A percentile compares a stretch with the other conserved stretches of the same genome.
These are phyloP conservation scores for Quambalaria eucalypti DNA, from an alignment of 1,284 basidiomycete genomes.

Conservation along the genomic window DNA sequence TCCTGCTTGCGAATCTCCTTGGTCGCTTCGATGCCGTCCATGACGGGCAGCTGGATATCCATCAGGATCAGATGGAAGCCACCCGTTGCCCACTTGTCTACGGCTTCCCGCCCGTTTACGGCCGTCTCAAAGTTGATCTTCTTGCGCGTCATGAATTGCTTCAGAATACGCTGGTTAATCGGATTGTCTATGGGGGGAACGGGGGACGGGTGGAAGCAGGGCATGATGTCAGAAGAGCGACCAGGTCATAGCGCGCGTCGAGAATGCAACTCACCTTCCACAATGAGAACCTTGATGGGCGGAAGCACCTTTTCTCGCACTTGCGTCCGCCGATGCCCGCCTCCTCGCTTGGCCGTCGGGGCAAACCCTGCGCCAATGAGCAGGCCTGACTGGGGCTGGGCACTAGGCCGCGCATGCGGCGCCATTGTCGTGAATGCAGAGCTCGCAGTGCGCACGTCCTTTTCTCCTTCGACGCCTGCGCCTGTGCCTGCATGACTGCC, in stretches of 20 bases:
- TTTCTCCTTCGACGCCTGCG: background rate
- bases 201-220: background rate
- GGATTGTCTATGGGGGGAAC: slow-evolving; percentile 67
- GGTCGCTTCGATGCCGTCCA: slow-evolving; percentile 95
- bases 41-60: slow-evolving; percentile 99
- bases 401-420: slow-evolving; percentile 21
- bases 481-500: background rate
- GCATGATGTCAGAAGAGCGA: background rate
- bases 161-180: slow-evolving; percentile 93
- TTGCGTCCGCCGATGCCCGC: slow-evolving; percentile 28
- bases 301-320: slow-evolving; percentile 37
- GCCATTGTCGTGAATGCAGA: slow-evolving; percentile 12
- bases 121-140: slow-evolving; percentile 92
- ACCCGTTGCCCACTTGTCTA: slow-evolving; percentile 88
- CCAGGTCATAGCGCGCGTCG: background rate
- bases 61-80: slow-evolving; percentile 95
- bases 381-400: slow-evolving; percentile 40
- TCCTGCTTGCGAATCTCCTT: slow-evolving; percentile 88
- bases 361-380: slow-evolving; percentile 42
- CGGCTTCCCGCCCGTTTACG: slow-evolving; percentile 88
- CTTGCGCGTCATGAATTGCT: slow-evolving; percentile 90
- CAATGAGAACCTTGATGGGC: slow-evolving; percentile 45
- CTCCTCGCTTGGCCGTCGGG: slow-evolving; percentile 12
- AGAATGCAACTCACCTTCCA: slow-evolving; percentile 19
- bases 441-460: background rate